phyloP scores from a whole-genome alignment of 2,329 filamentous ascomycete species.

The Alternaria brassicicola region DNA sequence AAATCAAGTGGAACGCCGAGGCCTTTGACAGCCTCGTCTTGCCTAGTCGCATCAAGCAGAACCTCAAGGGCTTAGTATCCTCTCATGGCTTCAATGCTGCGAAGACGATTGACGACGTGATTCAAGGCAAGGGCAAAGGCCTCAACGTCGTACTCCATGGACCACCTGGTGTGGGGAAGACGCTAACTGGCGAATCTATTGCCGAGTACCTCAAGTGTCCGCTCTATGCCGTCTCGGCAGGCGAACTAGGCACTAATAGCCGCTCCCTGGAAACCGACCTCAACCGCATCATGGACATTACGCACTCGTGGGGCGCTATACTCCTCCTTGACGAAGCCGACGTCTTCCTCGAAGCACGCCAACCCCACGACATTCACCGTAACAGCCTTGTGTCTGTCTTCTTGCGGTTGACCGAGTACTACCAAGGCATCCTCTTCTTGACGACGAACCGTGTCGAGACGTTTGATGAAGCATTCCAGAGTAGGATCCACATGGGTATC shows the following conservation, averaged over 20 bases:
- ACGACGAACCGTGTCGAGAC: constrained; percentile 88
- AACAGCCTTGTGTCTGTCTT: constrained; percentile 89
- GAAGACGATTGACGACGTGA: constrained; percentile 77
- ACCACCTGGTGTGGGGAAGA: constrained; percentile 87
- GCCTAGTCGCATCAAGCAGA: constrained; percentile 64
- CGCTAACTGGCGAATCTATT: constrained; percentile 84
- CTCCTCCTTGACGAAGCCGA: constrained; percentile 79
- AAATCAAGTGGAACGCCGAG: constrained; percentile 83
- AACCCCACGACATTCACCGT: constrained; percentile 81
- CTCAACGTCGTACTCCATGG: constrained; percentile 78
- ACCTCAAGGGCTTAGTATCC: constrained; percentile 79
- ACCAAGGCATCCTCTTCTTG: constrained; percentile 87
- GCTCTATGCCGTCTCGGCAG: constrained; percentile 81
- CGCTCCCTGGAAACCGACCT: constrained; percentile 75
- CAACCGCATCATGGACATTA: constrained; percentile 84
- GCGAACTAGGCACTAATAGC: constrained; percentile 78
- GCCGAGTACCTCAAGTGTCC: constrained; percentile 82
- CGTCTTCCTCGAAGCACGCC: constrained; percentile 72
- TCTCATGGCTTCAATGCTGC: constrained; percentile 83
- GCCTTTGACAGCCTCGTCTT: constrained; percentile 85
- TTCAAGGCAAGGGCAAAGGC: constrained; percentile 80
- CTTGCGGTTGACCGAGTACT: constrained; percentile 85
- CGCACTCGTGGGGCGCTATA: constrained; percentile 84
- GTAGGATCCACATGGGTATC: constrained; percentile 81
- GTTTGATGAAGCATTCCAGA: constrained; percentile 88